Evolutionary conservation across 345 rosid species (phyloP).

Genomic region (Brassica carinata): DNA sequence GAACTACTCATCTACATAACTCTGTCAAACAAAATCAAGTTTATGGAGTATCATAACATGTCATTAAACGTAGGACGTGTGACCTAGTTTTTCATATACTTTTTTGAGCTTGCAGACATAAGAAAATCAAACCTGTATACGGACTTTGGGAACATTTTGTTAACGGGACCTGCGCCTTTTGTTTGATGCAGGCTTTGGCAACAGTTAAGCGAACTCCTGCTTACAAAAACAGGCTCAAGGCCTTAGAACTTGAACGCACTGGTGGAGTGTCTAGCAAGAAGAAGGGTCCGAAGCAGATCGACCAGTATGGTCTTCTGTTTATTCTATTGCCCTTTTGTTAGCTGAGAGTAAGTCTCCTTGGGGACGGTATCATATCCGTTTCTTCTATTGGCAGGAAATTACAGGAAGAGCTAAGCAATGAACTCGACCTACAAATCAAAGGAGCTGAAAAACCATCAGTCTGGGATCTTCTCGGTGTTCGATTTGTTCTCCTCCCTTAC

Average conservation of each 20-base stretch:
- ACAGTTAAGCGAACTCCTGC: slow-evolving; percentile 94
- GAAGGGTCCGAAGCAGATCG: slow-evolving; percentile 78
- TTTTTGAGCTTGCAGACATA: neutral
- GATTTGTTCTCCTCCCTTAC: slow-evolving; percentile 74
- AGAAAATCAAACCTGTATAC: neutral
- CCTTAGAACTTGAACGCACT: slow-evolving; percentile 82
- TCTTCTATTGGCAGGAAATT: slow-evolving; percentile 53
- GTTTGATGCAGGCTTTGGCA: slow-evolving; percentile 67
- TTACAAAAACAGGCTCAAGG: slow-evolving; percentile 80
- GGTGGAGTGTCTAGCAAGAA: slow-evolving; percentile 79
- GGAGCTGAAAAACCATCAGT: slow-evolving; percentile 79
- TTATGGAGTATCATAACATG: neutral
- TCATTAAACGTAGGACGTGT: neutral
- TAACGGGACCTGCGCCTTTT: neutral
- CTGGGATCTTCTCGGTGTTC: slow-evolving; percentile 80
- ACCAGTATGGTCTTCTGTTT: slow-evolving; percentile 50
- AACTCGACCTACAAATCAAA: slow-evolving; percentile 86
- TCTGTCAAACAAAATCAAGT: neutral
- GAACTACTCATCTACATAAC: slow-evolving; percentile 17
- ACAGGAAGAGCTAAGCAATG: slow-evolving; percentile 90
- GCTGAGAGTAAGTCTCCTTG: neutral
- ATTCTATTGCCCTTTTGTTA: neutral
- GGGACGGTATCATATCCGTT: neutral
- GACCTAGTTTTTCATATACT: neutral
- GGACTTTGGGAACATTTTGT: neutral